Conservation (phyloP, 2,329 filamentous ascomycete genomes). For the Colletotrichum musae region DNA sequence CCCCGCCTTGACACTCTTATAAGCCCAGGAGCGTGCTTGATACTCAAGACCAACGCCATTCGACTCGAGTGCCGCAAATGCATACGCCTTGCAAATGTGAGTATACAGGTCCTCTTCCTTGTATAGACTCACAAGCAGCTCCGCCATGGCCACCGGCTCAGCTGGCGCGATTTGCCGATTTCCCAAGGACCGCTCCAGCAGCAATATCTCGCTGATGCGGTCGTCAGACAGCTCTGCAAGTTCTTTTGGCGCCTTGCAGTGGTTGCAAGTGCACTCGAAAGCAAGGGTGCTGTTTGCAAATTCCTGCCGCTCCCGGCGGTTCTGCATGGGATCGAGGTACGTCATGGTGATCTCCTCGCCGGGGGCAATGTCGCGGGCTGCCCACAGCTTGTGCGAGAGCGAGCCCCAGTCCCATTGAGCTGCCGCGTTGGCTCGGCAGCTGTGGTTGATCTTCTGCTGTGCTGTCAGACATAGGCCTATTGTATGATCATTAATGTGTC, state of each 20-base stretch:
- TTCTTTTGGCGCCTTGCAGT: neutral
- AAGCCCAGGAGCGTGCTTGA: neutral
- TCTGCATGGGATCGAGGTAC: slow-evolving; percentile 12
- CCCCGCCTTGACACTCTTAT: slow-evolving; percentile 1
- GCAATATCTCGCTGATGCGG: slow-evolving; percentile 7
- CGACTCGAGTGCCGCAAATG: neutral
- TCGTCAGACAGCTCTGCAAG: neutral
- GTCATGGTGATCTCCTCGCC: slow-evolving; percentile 23
- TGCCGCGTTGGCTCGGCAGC: slow-evolving; percentile 17
- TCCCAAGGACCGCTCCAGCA: neutral
- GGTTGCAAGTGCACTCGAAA: slow-evolving; percentile 7
- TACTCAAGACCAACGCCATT: neutral
- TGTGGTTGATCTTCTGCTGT: slow-evolving; percentile 16
- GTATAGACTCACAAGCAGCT: slow-evolving; percentile 6
- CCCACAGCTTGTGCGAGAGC: neutral
- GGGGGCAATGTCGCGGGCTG: slow-evolving; percentile 11
- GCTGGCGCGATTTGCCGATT: slow-evolving; percentile 7
- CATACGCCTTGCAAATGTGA: slow-evolving; percentile 7
- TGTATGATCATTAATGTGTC: too few species aligned
- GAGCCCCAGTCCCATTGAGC: slow-evolving; percentile 6
- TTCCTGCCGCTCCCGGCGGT: neutral
- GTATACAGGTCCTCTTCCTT: neutral
- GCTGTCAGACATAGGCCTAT: neutral
- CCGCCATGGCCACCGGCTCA: slow-evolving; percentile 13
- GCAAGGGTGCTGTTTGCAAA: rapidly evolving